These are phyloP conservation scores for Coprinopsis cinerea DNA, from an alignment of 768 basidiomycete species.

Conservation along the genomic window DNA sequence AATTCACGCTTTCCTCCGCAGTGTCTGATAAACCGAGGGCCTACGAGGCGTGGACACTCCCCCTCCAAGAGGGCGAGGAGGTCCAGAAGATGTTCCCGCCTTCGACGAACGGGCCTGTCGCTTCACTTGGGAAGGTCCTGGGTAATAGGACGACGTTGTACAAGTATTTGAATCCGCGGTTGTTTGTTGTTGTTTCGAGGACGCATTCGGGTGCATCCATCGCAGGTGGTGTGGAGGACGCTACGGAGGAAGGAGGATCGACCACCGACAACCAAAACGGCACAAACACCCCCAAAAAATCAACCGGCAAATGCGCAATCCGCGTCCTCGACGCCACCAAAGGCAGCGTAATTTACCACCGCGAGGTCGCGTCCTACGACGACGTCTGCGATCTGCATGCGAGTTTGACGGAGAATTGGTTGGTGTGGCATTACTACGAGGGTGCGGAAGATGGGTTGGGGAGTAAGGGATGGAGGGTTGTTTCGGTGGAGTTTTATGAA, in stretches of 20 bases:
- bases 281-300: constrained; percentile 37
- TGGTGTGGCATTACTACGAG: constrained; percentile 85
- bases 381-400: constrained; percentile 62
- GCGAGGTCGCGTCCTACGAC: constrained; percentile 38
- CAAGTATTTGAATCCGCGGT: constrained; percentile 87
- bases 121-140: constrained; percentile 77
- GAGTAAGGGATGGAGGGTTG: constrained; percentile 64
- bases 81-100: constrained; percentile 49
- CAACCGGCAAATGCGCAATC: constrained; percentile 60
- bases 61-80: constrained; percentile 50
- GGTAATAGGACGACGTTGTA: constrained; percentile 87
- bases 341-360: constrained; percentile 69
- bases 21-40: constrained; percentile 38
- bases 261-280: no score
- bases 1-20: constrained; percentile 21
- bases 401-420: constrained; percentile 82
- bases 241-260: no score
- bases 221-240: no score
- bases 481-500: constrained; percentile 89
- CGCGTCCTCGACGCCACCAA: constrained; percentile 78
- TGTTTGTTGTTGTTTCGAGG: no score
- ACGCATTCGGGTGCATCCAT: no score
- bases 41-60: constrained; percentile 61
- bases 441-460: constrained; percentile 38
- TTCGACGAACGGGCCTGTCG: constrained; percentile 45